Percentiles rank a stretch among this genome's conserved stretches.
Conservation (phyloP, 345 rosid species). For the Cardamine resedifolia region DNA sequence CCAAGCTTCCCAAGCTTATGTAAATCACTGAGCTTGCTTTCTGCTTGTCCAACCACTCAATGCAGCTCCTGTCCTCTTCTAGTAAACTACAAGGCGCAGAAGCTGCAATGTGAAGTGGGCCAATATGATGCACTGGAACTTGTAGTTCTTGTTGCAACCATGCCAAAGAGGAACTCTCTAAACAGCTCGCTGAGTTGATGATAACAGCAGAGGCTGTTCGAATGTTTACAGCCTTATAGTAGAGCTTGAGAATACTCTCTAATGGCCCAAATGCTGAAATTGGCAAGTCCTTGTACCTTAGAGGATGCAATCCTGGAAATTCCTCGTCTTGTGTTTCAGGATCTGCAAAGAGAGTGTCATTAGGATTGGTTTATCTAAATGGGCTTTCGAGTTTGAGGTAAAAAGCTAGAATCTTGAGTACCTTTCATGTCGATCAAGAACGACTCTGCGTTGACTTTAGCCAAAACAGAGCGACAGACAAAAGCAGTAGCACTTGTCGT, state of each 20-base stretch:
- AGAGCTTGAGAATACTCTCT: slow-evolving; percentile 31
- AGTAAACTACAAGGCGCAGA: slow-evolving; percentile 38
- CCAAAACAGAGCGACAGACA: slow-evolving; percentile 33
- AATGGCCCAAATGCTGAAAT: slow-evolving; percentile 26
- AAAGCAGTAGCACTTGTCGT: slow-evolving; percentile 38
- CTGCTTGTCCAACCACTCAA: slow-evolving; percentile 51
- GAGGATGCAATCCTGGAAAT: slow-evolving; percentile 34
- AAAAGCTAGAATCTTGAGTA: slow-evolving; percentile 9
- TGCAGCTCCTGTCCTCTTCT: slow-evolving; percentile 47
- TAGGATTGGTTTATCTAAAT: not conserved
- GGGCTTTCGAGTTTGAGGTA: not conserved
- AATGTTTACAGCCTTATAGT: not conserved
- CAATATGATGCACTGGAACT: slow-evolving; percentile 37
- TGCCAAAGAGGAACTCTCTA: slow-evolving; percentile 35
- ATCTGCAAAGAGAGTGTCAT: not conserved
- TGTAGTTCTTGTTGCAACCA: slow-evolving; percentile 24
- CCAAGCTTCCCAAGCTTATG: slow-evolving; percentile 64
- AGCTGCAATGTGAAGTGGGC: slow-evolving; percentile 34
- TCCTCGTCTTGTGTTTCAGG: slow-evolving; percentile 12
- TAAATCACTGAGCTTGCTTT: slow-evolving; percentile 48
- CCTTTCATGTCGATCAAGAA: slow-evolving; percentile 36
- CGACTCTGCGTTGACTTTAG: slow-evolving; percentile 9
- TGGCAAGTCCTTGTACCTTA: slow-evolving; percentile 41
- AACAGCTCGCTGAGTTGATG: slow-evolving; percentile 31
- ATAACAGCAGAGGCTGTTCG: slow-evolving; percentile 38